Conservation (phyloP, 805 yeast species). For the Lachancea waltii region DNA sequence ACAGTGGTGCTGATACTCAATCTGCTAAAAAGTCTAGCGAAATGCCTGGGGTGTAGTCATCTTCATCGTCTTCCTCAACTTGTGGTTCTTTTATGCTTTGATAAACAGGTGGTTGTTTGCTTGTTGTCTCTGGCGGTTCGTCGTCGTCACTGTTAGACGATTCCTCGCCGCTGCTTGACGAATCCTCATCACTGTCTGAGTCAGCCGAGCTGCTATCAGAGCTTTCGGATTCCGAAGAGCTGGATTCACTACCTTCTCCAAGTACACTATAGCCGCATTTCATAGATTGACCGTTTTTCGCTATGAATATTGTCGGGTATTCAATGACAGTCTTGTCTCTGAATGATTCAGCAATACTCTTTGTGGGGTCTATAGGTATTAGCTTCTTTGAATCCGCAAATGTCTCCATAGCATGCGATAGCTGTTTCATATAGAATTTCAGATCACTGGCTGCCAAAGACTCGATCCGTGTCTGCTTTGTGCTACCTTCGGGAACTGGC, state of each 20-base stretch:
- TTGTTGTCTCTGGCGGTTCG: slow-evolving; percentile 10
- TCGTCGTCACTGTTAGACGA: too few species aligned
- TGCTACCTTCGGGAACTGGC: not conserved
- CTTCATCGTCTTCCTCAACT: slow-evolving; percentile 20
- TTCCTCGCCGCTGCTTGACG: too few species aligned
- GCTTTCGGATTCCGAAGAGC: not conserved
- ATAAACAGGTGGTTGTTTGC: not conserved
- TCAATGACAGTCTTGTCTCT: slow-evolving; percentile 60
- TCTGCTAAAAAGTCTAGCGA: slow-evolving; percentile 21
- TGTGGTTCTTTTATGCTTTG: slow-evolving; percentile 1
- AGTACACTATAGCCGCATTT: slow-evolving; percentile 1
- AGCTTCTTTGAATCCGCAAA: slow-evolving; percentile 34
- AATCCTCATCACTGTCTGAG: slow-evolving; percentile 11
- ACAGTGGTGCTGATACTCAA: slow-evolving; percentile 3
- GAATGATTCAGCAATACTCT: slow-evolving; percentile 44
- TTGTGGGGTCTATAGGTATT: slow-evolving; percentile 33
- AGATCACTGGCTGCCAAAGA: slow-evolving; percentile 13
- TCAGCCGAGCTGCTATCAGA: not conserved
- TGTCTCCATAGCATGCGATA: slow-evolving; percentile 27
- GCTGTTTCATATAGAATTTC: slow-evolving; percentile 26
- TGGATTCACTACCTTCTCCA: not conserved
- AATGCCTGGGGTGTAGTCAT: slow-evolving; percentile 24
- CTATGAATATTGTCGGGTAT: slow-evolving; percentile 62
- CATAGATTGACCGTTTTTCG: not conserved
- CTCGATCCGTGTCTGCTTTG: slow-evolving; percentile 14